Evolutionary conservation across 139 green algal species (phyloP), one percentile per base, ranked within the genome.

Genomic region (Chlamydomonas applanata): DNA sequence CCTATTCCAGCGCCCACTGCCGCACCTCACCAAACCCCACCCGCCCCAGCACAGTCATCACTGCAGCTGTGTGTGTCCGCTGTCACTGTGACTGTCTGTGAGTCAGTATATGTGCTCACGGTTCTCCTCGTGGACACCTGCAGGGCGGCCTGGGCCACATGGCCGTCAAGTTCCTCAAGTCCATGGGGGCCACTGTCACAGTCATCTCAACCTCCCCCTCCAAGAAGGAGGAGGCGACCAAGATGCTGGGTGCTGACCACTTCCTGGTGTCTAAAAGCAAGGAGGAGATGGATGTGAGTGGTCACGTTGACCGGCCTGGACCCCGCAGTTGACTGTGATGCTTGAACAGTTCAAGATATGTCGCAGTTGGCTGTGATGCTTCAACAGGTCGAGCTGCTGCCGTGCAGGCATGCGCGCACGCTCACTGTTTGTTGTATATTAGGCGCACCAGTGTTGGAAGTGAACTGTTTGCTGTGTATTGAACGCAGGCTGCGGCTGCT

Each of bases 151-250:
- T 93, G 57, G 84, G 83, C 34, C 77, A 85, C 83, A 84, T 86
- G 79, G 71, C 68, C 11, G 40, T 49, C 40, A 49, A 49, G 40
- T 49, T 49, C 40, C 40, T 49, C 40, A 49, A 49, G 40, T 49
- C 40, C 7, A 7, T 49, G 40, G 40, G 40, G 7, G 40, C 40
- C 40, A 49, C 54, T 9, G 61, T 91, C 24, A 94, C 87, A 33
- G 89, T 95, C 32, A 83, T 95, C 57, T 90, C 82, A 53, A 94
- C 87, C 25, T 83, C 67, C 1, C 22, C 63, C 19, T 20, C 5
- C 64, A 97, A 97, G 87, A 78, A 87, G 80, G 73, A 85, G 30
- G 89, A 94, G 77, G 92, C 92, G 3, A 77, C 72, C 2, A 60
- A 87, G n/a, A 27, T 68, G n/a, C 73, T 95, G 45, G 82, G 82